Evolutionary conservation across 2,329 filamentous ascomycete genomes (phyloP).

Genomic region (Curvularia sp.): DNA sequence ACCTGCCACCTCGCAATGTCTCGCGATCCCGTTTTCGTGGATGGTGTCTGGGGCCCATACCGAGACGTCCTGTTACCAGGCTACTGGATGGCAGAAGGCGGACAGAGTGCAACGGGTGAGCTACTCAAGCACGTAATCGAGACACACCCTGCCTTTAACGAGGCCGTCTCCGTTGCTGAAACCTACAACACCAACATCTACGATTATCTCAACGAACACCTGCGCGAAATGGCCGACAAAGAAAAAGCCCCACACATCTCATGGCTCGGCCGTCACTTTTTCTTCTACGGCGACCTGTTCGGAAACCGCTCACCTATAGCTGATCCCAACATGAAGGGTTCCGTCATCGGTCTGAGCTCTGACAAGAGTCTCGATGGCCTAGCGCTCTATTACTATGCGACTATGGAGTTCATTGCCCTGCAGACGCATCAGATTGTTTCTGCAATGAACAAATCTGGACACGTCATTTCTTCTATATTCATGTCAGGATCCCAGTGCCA

Average conservation of each 20-base stretch:
- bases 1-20: slow-evolving; percentile 98
- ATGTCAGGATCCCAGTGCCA: slow-evolving; percentile 99
- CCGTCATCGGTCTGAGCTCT: slow-evolving; percentile 82
- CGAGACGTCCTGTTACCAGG: slow-evolving; percentile 88
- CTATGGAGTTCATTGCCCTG: slow-evolving; percentile 97
- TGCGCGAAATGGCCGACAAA: slow-evolving; percentile 76
- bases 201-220: slow-evolving; percentile 89
- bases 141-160: slow-evolving; percentile 88
- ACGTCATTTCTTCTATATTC: slow-evolving; percentile 90
- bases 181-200: slow-evolving; percentile 89
- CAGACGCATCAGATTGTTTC: slow-evolving; percentile 96
- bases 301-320: slow-evolving; percentile 95
- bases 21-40: slow-evolving; percentile 87
- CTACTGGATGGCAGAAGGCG: slow-evolving; percentile 97
- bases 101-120: slow-evolving; percentile 95
- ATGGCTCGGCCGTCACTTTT: slow-evolving; percentile 90
- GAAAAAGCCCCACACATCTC: slow-evolving; percentile 76
- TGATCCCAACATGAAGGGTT: slow-evolving; percentile 90
- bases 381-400: slow-evolving; percentile 90
- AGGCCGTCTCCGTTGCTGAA: slow-evolving; percentile 79
- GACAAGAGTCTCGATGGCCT: slow-evolving; percentile 88
- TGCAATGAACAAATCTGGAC: slow-evolving; percentile 88
- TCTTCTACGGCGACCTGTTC: slow-evolving; percentile 98
- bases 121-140: slow-evolving; percentile 93
- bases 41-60: slow-evolving; percentile 97